These are phyloP conservation scores for Camellia oleifera DNA, from an alignment of 179 eudicot species.

Conservation along the genomic window DNA sequence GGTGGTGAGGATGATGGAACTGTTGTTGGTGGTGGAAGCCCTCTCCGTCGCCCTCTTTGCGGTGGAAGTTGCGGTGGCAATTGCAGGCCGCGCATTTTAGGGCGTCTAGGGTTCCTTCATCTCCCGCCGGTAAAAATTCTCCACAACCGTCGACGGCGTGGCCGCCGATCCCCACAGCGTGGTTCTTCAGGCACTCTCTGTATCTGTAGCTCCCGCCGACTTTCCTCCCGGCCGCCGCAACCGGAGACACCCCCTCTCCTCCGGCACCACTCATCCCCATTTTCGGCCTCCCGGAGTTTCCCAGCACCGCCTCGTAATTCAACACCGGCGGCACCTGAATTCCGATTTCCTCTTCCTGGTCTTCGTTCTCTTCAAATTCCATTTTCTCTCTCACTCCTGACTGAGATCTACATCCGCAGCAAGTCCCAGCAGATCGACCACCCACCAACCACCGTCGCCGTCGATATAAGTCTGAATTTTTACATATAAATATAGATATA, in stretches of 20 bases:
- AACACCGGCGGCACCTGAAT: slow-evolving; percentile 6
- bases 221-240: background rate
- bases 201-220: slow-evolving; percentile 22
- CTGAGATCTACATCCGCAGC: background rate
- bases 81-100: slow-evolving; percentile 46
- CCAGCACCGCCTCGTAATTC: slow-evolving; percentile 8
- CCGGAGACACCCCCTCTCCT: background rate
- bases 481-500: background rate
- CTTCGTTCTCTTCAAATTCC: slow-evolving; percentile 39
- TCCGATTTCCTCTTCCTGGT: slow-evolving; percentile 30
- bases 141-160: slow-evolving; percentile 55
- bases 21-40: slow-evolving; percentile 1
- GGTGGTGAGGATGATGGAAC: slow-evolving; percentile 5
- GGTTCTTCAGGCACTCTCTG: slow-evolving; percentile 45
- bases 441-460: background rate
- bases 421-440: background rate
- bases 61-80: slow-evolving; percentile 60
- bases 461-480: background rate
- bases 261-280: background rate
- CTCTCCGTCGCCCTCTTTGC: slow-evolving; percentile 27
- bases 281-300: background rate
- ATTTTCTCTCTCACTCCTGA: background rate
- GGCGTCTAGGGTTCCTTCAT: slow-evolving; percentile 40
- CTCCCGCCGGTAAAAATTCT: slow-evolving; percentile 45
- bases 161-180: slow-evolving; percentile 40